Evolutionary conservation across 768 basidiomycete genomes (phyloP).

Genomic region (Pisolithus tinctorius): DNA sequence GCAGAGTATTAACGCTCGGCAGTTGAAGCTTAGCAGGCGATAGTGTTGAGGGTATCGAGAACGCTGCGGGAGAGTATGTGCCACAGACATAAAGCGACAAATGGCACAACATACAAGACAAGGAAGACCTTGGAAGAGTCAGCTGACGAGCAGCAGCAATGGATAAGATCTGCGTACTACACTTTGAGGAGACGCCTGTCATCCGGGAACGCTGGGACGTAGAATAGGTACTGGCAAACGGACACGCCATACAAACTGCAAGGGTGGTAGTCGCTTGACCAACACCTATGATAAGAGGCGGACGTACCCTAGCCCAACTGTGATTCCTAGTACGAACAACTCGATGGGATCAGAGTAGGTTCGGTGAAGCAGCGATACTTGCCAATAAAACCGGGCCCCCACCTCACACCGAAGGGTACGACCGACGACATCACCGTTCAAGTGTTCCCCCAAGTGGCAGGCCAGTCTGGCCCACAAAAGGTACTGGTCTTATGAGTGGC

Average conservation of each 20-base stretch:
- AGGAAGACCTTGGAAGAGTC: not conserved
- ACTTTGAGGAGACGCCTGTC: slow-evolving; percentile 8
- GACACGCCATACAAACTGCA: slow-evolving; percentile 14
- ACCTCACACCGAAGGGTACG: not conserved
- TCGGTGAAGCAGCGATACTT: not conserved
- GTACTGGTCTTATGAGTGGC: too few relatives aligned
- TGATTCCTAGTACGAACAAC: slow-evolving; percentile 5
- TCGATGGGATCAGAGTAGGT: not conserved
- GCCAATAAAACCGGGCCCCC: slow-evolving; percentile 15
- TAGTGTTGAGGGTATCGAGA: not conserved
- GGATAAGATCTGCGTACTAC: slow-evolving; percentile 5
- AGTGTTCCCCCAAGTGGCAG: too few relatives aligned
- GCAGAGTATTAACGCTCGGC: not conserved
- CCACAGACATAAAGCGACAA: not conserved
- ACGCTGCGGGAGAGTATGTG: not conserved
- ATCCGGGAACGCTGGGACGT: slow-evolving; percentile 11
- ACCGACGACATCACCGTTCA: too few relatives aligned
- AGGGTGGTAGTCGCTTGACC: not conserved
- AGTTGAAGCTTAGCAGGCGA: not conserved
- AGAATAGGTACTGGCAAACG: slow-evolving; percentile 14
- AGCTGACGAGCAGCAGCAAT: not conserved
- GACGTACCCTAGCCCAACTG: slow-evolving; percentile 9
- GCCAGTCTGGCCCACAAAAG: too few relatives aligned
- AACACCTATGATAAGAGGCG: not conserved
- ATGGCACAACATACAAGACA: not conserved